A percentile compares a stretch with the other conserved stretches of the same genome.
Evolutionary conservation across 2,329 filamentous ascomycete genomes (phyloP).

Genomic region (Clarireedia sp.): DNA sequence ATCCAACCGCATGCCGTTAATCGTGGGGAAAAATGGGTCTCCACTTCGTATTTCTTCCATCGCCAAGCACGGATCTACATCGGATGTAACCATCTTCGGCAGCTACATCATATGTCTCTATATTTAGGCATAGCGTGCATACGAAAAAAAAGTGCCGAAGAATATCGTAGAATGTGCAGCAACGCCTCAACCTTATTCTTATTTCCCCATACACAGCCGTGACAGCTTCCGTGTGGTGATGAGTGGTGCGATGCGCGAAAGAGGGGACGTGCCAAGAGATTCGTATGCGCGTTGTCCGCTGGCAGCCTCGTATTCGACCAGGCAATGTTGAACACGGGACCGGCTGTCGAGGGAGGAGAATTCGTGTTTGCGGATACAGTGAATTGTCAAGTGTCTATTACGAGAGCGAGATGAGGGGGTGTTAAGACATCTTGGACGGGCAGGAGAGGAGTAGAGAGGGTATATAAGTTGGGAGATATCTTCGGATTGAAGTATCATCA

Average conservation of each 20-base stretch:
- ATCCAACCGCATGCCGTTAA: no score
- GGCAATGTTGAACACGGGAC: not conserved
- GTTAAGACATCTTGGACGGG: not conserved
- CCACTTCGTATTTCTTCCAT: not conserved
- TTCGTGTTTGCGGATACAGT: not conserved
- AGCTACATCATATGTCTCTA: not conserved
- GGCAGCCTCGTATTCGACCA: not conserved
- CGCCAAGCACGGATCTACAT: not conserved
- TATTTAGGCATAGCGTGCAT: not conserved
- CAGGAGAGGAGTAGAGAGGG: not conserved
- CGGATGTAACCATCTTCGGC: not conserved
- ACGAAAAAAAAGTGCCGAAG: not conserved
- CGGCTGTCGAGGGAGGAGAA: not conserved
- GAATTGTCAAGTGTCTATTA: not conserved
- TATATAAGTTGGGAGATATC: conserved; percentile 1
- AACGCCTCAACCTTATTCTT: not conserved
- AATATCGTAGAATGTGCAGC: not conserved
- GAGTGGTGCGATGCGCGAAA: not conserved
- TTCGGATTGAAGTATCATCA: not conserved
- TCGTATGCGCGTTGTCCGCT: not conserved
- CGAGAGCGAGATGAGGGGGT: not conserved
- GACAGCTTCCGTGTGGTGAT: no score
- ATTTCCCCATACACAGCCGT: not conserved
- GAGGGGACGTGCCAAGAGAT: not conserved
- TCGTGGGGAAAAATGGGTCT: no score